Percentiles rank a stretch among this genome's conserved stretches.
phyloP scores from a whole-genome alignment of 371 early-diverging fungal species.

The Saksenaea oblongispora region DNA sequence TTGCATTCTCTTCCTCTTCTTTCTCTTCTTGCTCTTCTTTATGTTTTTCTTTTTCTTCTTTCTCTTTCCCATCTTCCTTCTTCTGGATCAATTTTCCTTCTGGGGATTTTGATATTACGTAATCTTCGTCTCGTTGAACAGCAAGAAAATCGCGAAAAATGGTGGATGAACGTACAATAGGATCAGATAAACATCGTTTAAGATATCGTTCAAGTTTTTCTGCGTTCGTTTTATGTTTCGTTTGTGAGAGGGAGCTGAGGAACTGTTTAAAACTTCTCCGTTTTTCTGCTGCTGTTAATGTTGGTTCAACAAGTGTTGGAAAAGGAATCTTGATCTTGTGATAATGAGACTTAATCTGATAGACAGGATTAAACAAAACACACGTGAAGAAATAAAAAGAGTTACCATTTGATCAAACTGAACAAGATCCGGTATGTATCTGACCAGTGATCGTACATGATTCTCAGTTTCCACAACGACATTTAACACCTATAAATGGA shows the following conservation, averaged over 20 bases:
- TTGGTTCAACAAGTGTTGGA: slow-evolving; percentile 36
- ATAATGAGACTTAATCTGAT: slow-evolving; percentile 44
- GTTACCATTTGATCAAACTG: slow-evolving; percentile 49
- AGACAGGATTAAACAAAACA: neutral
- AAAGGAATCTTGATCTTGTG: slow-evolving; percentile 46
- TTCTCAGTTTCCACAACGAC: slow-evolving; percentile 54
- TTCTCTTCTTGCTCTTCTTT: no score
- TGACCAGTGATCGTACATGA: slow-evolving; percentile 46
- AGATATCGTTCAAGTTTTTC: slow-evolving; percentile 50
- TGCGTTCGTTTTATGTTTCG: slow-evolving; percentile 37
- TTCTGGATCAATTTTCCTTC: neutral
- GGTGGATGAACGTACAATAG: slow-evolving; percentile 30
- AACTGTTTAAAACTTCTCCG: slow-evolving; percentile 38
- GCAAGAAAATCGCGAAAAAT: slow-evolving; percentile 52
- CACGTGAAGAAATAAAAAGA: neutral
- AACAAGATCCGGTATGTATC: slow-evolving; percentile 62
- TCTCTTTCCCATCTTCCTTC: neutral
- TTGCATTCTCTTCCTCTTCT: slow-evolving; percentile 13
- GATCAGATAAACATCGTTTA: slow-evolving; percentile 35
- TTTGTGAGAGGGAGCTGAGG: slow-evolving; percentile 25
- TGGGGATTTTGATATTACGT: slow-evolving; percentile 14
- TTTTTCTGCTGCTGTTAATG: slow-evolving; percentile 25
- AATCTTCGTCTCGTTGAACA: slow-evolving; percentile 50
- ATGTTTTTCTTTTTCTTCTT: slow-evolving; percentile 1
- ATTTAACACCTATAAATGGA: slow-evolving; percentile 42